These are phyloP conservation scores for Beta macrorhiza DNA, from an alignment of 179 eudicot genomes.

Conservation along the genomic window DNA sequence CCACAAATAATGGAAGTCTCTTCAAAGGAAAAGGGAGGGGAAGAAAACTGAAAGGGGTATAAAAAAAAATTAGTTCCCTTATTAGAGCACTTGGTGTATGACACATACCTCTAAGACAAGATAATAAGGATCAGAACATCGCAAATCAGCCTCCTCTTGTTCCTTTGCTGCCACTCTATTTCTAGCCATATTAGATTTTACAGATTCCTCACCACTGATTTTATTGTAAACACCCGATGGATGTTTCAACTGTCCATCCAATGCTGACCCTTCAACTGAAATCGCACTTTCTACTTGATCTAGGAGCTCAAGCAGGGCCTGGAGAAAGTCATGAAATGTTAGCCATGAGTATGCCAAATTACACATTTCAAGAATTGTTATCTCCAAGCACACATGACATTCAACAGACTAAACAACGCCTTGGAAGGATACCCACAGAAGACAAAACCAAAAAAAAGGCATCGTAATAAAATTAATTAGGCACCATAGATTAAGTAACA, in stretches of 20 bases:
- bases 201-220: conserved; percentile 26
- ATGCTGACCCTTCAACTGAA: conserved; percentile 48
- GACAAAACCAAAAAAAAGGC: background rate
- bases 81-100: background rate
- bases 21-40: background rate
- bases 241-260: conserved; percentile 18
- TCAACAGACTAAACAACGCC: background rate
- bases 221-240: conserved; percentile 30
- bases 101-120: conserved; percentile 86
- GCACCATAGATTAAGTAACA: background rate
- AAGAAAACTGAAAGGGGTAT: too few species aligned
- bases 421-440: background rate
- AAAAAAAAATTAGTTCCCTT: background rate
- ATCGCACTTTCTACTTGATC: conserved; percentile 86
- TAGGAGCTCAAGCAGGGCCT: conserved; percentile 89
- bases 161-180: conserved; percentile 22
- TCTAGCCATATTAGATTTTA: conserved; percentile 18
- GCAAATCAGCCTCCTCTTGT: conserved; percentile 29
- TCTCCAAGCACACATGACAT: conserved; percentile 6
- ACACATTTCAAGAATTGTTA: background rate
- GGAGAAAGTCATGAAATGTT: conserved; percentile 3
- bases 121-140: conserved; percentile 45
- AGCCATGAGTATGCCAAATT: conserved; percentile 1
- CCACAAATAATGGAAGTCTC: background rate
- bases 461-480: background rate